Base-by-base conservation (phyloP, 495 filamentous ascomycete genomes). In the Penicillium cosmopolitanum region DNA sequence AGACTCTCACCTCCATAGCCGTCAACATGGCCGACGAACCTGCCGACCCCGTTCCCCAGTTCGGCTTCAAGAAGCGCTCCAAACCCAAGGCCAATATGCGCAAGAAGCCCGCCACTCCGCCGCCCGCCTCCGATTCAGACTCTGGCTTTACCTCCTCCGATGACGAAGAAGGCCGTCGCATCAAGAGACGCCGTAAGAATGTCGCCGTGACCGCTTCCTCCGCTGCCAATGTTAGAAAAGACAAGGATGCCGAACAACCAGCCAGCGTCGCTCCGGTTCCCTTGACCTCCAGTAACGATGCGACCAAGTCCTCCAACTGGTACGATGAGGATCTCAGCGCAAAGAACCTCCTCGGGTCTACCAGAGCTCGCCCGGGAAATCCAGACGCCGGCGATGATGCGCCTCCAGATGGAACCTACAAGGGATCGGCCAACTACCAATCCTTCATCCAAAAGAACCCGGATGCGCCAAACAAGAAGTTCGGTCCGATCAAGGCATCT, bases 301-400 rank as follows among this genome's bases (percentile, higher is more conserved):
- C 95, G n/a, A 98, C 95, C 5, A 97, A 96, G 63, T 83, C 85
- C 19, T 86, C 83, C n/a, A 90, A 96, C 70, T 97, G 93, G 92
- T 95, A 89, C 74, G 92, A 93, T 52, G 79, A 84, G 48, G 67
- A 73, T 19, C 64, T 88, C 31, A 85, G 78, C 48, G 73, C 79
- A 12, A 86, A 85, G 70, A 85, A 81, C 56, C 78, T 92, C 0
- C 78, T 91, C 13, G 89, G 89, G 12, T 85, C 81, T 19, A 89
- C 89, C 13, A 76, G 84, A 53, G 51, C 71, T 8, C 70, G 66
- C 50, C 65, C 18, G 21, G 21, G 19, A 6, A 12, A 58, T 1
- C 34, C 48, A 11, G n/a, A 66, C 35, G 33, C 72, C 62, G 38
- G 62, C 61, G 40, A 72, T 44, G 35, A 68, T 43, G 51, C 66